These are phyloP conservation scores for Lactarius akahatsu DNA, from an alignment of 768 basidiomycete genomes.

Conservation along the genomic window DNA sequence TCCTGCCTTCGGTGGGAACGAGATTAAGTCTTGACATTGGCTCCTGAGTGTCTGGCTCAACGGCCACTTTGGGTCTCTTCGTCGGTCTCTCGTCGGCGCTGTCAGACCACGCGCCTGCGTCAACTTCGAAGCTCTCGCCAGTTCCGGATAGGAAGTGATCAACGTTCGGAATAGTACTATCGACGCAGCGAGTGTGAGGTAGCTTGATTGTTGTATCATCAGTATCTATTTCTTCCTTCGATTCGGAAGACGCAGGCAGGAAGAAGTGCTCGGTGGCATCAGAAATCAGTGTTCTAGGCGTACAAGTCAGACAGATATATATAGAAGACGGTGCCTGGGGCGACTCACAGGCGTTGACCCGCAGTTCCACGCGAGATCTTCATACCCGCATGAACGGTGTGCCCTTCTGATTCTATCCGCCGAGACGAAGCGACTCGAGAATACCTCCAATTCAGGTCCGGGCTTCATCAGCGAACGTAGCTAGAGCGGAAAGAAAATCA, in stretches of 20 bases:
- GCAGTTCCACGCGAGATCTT: slow-evolving; percentile 17
- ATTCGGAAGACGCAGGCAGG: slow-evolving; percentile 11
- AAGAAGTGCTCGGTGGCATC: slow-evolving; percentile 12
- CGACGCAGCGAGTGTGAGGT: slow-evolving; percentile 8
- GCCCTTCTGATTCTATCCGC: slow-evolving; percentile 15
- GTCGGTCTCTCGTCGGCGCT: slow-evolving; percentile 21
- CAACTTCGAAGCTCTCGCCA: slow-evolving; percentile 12
- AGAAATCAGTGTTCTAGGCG: slow-evolving; percentile 5
- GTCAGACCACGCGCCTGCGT: slow-evolving; percentile 14
- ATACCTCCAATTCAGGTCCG: not conserved
- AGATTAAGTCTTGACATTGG: slow-evolving; percentile 1
- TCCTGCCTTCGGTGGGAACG: slow-evolving; percentile 5
- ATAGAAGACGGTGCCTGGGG: not conserved
- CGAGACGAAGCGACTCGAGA: not conserved
- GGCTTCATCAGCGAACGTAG: not conserved
- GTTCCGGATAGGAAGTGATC: not conserved
- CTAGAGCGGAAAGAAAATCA: not conserved
- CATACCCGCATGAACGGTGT: slow-evolving; percentile 12
- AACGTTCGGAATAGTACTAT: slow-evolving; percentile 9
- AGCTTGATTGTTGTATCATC: slow-evolving; percentile 10
- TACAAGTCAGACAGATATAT: not conserved
- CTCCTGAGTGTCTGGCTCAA: slow-evolving; percentile 6
- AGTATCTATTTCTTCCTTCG: slow-evolving; percentile 15
- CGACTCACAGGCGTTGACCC: slow-evolving; percentile 14
- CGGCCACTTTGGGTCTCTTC: slow-evolving; percentile 22